phyloP scores from a whole-genome alignment of 768 basidiomycete genomes.

The Panellus pusillus region DNA sequence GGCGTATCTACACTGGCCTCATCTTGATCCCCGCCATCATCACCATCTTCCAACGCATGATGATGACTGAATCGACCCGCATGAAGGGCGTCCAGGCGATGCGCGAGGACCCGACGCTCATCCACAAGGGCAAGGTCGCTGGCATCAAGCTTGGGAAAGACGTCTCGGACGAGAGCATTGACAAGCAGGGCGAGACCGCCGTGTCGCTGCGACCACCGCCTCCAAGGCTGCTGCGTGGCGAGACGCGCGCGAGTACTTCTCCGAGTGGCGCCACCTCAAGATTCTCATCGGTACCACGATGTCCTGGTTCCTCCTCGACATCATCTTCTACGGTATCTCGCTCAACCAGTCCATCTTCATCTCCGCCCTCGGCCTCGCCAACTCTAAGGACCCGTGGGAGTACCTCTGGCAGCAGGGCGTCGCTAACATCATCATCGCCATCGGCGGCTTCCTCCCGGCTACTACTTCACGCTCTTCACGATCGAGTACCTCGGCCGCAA shows the following conservation, averaged over 20 bases:
- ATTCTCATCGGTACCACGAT: slow-evolving; percentile 18
- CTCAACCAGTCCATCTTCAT: slow-evolving; percentile 21
- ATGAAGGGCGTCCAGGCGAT: slow-evolving; percentile 15
- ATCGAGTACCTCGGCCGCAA: slow-evolving; percentile 15
- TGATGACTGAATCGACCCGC: slow-evolving; percentile 13
- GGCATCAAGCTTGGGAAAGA: slow-evolving; percentile 4
- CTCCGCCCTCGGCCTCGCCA: slow-evolving; percentile 14
- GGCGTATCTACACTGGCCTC: slow-evolving; percentile 18
- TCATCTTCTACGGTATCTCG: slow-evolving; percentile 17
- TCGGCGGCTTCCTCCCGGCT: slow-evolving; percentile 16
- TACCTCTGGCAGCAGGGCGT: slow-evolving; percentile 20
- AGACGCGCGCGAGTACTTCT: slow-evolving; percentile 18
- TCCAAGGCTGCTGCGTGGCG: slow-evolving; percentile 17
- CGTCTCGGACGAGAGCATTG: not conserved
- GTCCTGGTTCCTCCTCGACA: slow-evolving; percentile 14
- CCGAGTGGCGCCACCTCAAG: slow-evolving; percentile 19
- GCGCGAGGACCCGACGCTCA: slow-evolving; percentile 12
- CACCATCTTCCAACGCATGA: slow-evolving; percentile 13
- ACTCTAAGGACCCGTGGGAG: slow-evolving; percentile 18
- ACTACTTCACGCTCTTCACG: slow-evolving; percentile 17
- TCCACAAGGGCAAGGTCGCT: slow-evolving; percentile 5
- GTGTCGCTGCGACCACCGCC: slow-evolving; percentile 8
- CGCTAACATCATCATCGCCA: slow-evolving; percentile 16
- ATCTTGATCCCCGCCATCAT: slow-evolving; percentile 13
- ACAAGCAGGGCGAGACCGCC: not conserved